Base-by-base conservation (phyloP, 306 rosid genomes). In the Citrullus amarus region DNA sequence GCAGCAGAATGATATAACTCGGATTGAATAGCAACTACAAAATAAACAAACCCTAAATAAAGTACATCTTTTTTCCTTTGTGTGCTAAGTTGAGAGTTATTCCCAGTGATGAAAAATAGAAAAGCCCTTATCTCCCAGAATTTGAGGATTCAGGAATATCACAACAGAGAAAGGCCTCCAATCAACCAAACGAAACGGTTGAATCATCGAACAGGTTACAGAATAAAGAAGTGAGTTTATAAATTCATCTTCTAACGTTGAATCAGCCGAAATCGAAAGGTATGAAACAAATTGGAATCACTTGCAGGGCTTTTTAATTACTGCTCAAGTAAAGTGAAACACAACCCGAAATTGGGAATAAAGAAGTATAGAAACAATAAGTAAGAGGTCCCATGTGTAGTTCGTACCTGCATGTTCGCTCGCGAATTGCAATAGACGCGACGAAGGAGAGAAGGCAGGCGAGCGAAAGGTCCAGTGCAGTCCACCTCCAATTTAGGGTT, bases 401-500 rank as follows among this genome's bases (percentile, higher is more conserved):
- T 70, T 15, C 28, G 25, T 28, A 72, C 77, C 77, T 72, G 77
- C 77, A 72, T 72, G 5, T 71, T 71, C 56, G 55, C 48, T 67
- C 25, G 20, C 41, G 16, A 17, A 11, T 38, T 32, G 71, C 71
- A 9, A 38, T 17, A 39, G 73, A n/a, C n/a, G 50, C 50, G 51
- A 67, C 44, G 58, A 71, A 48, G 20, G 41, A 14, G 20, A 28
- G 58, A 71, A 43, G 36, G 4, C 6, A 14, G 20, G 53, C 30
- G 36, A 69, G 54, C 36, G 28, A 44, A 20, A 43, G 54, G 17
- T 68, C 73, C 72, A 15, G 28, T 30, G 16, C 50, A 17, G 8
- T 39, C 32, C 53, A 65, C 22, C 20, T 66, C 25, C 28, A 36
- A 65, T 36, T 63, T 65, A 36, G 50, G 72, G 9, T 38, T 66